Base-by-base conservation (phyloP, 768 basidiomycete species). In the Mycena floridula region DNA sequence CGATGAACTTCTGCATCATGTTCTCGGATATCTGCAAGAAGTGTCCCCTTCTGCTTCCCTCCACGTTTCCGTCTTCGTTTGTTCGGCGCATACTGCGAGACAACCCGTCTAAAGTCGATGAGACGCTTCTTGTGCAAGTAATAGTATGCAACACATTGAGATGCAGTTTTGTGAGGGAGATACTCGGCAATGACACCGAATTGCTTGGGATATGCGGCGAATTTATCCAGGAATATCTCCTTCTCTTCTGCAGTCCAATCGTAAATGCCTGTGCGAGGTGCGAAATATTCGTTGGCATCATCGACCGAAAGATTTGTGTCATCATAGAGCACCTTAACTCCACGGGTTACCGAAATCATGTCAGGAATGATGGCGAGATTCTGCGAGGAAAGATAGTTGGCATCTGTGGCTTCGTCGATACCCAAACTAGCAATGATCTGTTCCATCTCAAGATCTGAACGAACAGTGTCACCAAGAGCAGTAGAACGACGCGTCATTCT, bases 361-460 rank as follows among this genome's bases (percentile, higher is more conserved):
- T 97, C 92, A 1, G 94, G 94, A 25, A 96, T 85, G 40, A 67
- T 77, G 15, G 94, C 94, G 25, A 90, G 76, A 50, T 96, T 96
- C 50, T 79, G 75, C 44, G 81, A 68, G 4, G 91, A 88, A n/a
- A 96, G 80, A 49, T 88, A 79, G 50, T 79, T 86, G 0, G 94
- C 90, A 62, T 98, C 93, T n/a, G 85, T 89, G 24, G 89, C 80
- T 48, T 95, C 93, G 50, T 95, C 91, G 53, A 85, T 87, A 21
- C 90, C 92, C 30, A 96, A 69, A 56, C 85, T 89, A n/a, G 90
- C 90, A 46, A 98, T 87, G 58, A 98, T 92, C 64, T 93, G 91
- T 56, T 96, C 89, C 81, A 96, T 93, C 69, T 97, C 95, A 45
- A 95, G 74, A 63, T 97, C 94, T 15, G 93, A 92, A 4, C 91